phyloP scores from a whole-genome alignment of 1,139 yeast genomes.

The Hanseniaspora gamundiae region DNA sequence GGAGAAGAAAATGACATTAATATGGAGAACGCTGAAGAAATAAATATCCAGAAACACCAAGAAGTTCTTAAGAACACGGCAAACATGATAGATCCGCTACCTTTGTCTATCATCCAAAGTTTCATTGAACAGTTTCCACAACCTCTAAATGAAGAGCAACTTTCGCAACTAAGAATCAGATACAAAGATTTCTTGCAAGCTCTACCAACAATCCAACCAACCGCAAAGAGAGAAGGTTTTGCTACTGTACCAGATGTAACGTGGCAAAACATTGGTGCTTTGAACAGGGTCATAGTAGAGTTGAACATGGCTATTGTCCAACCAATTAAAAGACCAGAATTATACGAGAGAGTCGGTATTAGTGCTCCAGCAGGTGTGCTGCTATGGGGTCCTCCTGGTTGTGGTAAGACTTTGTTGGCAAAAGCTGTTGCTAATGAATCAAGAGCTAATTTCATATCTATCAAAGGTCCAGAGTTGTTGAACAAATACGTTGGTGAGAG shows the following conservation, averaged over 20 bases:
- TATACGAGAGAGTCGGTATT: conserved; percentile 83
- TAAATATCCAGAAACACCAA: conserved; percentile 8
- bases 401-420: conserved; percentile 92
- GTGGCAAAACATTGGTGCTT: conserved; percentile 92
- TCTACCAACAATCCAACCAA: conserved; percentile 88
- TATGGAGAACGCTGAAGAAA: conserved; percentile 22
- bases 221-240: conserved; percentile 96
- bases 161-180: conserved; percentile 61
- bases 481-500: conserved; percentile 96
- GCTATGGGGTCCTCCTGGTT: conserved; percentile 99
- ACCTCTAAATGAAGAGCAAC: conserved; percentile 63
- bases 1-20: conserved; percentile 30
- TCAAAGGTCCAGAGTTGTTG: conserved; percentile 87
- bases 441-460: conserved; percentile 87
- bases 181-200: conserved; percentile 76
- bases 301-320: conserved; percentile 95
- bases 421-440: conserved; percentile 98
- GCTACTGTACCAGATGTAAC: conserved; percentile 98
- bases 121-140: conserved; percentile 67
- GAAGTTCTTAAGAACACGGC: conserved; percentile 21
- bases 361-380: conserved; percentile 95
- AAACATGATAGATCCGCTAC: conserved; percentile 22
- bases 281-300: conserved; percentile 69
- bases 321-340: conserved; percentile 87
- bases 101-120: conserved; percentile 54